phyloP scores from a whole-genome alignment of 169 alveolate genomes.

The Cryptosporidium sp. region DNA sequence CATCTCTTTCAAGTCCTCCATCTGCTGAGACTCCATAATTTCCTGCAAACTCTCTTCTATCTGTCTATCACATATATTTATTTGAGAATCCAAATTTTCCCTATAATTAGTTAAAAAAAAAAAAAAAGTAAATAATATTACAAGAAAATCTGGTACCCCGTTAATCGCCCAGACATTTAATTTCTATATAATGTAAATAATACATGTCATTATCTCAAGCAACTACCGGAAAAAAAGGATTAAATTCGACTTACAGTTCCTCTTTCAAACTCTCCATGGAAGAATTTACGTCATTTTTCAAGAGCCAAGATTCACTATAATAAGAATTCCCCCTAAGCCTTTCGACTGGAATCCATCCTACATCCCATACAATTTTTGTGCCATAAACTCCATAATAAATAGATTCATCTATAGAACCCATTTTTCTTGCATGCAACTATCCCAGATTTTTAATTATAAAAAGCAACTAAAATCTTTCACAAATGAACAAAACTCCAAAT shows the following conservation, averaged over 20 bases:
- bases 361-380: constrained; percentile 61
- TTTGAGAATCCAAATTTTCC: constrained; percentile 35
- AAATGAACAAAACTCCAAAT: no score
- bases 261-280: constrained; percentile 31
- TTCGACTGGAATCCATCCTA: constrained; percentile 55
- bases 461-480: background rate
- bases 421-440: background rate
- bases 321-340: constrained; percentile 44
- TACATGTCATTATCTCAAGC: background rate
- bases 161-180: background rate
- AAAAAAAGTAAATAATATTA: background rate
- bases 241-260: constrained; percentile 27
- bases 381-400: constrained; percentile 74
- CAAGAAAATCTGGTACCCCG: background rate
- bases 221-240: background rate
- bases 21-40: constrained; percentile 18
- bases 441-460: background rate
- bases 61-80: constrained; percentile 37
- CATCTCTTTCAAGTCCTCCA: background rate
- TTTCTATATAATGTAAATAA: background rate
- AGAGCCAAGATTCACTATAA: constrained; percentile 73
- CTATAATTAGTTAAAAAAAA: background rate
- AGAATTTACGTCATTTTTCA: constrained; percentile 52
- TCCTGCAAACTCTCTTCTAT: constrained; percentile 60
- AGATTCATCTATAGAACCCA: constrained; percentile 41